Conservation (phyloP, 176 grass and related monocot genomes). For the Cenchrus americanus region DNA sequence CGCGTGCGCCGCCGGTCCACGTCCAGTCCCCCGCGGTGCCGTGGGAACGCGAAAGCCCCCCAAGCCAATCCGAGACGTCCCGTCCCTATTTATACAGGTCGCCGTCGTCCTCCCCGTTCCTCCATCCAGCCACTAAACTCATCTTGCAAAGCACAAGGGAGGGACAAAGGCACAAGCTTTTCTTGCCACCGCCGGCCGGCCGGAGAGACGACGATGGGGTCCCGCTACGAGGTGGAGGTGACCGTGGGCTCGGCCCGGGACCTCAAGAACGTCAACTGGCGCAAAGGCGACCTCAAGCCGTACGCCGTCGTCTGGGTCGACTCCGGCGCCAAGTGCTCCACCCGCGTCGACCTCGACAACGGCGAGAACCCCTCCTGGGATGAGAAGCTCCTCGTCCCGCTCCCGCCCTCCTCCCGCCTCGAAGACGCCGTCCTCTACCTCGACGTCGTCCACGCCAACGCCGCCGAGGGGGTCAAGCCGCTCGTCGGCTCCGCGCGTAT, state of each 20-base stretch:
- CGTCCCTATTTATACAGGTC: not conserved
- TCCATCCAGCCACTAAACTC: no score
- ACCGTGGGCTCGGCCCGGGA: conserved; percentile 59
- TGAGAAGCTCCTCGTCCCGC: conserved; percentile 61
- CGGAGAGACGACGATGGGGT: conserved; percentile 31
- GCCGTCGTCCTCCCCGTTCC: not conserved
- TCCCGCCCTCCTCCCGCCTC: conserved; percentile 37
- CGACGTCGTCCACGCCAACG: conserved; percentile 81
- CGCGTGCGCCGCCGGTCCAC: no score
- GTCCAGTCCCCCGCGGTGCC: no score
- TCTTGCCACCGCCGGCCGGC: not conserved
- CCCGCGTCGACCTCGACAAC: conserved; percentile 61
- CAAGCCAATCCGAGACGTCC: no score
- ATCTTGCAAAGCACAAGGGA: no score
- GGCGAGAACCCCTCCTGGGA: conserved; percentile 65
- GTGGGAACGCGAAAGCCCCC: no score
- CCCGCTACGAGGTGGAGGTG: conserved; percentile 67
- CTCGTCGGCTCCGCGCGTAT: conserved; percentile 74
- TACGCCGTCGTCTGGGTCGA: conserved; percentile 69
- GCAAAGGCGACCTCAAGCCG: conserved; percentile 59
- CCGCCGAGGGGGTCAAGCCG: conserved; percentile 64
- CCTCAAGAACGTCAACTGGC: conserved; percentile 86
- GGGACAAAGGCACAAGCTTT: not conserved
- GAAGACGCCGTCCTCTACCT: conserved; percentile 65
- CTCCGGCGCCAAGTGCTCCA: conserved; percentile 49